A percentile compares a stretch with the other conserved stretches of the same genome.
Evolutionary conservation across 129 eudicot genomes (phyloP).

Genomic region (Flaveria ramosissima): DNA sequence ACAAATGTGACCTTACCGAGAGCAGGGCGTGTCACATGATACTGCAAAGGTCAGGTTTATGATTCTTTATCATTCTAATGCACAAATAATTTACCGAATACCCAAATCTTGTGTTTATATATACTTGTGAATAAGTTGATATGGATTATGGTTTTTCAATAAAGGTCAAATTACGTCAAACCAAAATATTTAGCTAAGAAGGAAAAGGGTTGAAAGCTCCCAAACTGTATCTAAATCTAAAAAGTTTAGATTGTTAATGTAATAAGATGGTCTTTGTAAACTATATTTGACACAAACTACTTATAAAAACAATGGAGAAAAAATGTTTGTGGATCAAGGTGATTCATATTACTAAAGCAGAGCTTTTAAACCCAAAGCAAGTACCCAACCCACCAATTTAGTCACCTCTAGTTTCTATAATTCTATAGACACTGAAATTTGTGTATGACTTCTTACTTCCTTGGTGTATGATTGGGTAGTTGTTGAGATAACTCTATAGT

Average conservation of each 20-base stretch:
- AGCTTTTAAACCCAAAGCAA: neutral
- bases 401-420: neutral
- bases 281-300: neutral
- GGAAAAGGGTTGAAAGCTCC: neutral
- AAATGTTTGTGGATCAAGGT: neutral
- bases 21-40: constrained; percentile 75
- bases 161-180: neutral
- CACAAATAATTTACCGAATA: neutral
- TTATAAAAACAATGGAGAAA: neutral
- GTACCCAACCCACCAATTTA: neutral
- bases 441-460: too few species aligned
- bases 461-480: neutral
- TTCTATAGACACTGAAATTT: neutral
- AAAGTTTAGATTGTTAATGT: neutral
- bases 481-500: neutral
- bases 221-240: neutral
- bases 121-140: neutral
- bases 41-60: constrained; percentile 64
- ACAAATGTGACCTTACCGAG: constrained; percentile 67
- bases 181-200: neutral
- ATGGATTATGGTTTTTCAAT: neutral
- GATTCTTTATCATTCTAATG: neutral
- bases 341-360: neutral
- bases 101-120: neutral
- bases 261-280: neutral